Conservation (phyloP, 495 filamentous ascomycete species). For the Trichoderma asperelloides region DNA sequence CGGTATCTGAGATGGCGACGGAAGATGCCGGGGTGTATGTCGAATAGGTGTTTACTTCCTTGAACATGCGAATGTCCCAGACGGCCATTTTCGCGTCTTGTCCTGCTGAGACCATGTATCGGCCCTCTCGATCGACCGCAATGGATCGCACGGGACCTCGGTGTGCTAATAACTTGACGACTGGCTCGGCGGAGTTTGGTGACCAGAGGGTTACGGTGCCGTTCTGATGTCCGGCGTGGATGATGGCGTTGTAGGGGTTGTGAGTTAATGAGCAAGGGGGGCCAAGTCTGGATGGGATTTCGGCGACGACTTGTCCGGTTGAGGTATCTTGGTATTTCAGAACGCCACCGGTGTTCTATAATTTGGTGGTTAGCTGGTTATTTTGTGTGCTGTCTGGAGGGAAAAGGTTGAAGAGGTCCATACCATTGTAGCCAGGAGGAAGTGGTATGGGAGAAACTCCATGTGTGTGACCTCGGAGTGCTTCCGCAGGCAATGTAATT, state of each 20-base stretch:
- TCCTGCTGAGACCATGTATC: slow-evolving; percentile 92
- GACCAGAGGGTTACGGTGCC: slow-evolving; percentile 92
- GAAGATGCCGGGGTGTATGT: slow-evolving; percentile 77
- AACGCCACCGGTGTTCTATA: slow-evolving; percentile 39
- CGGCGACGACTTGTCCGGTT: slow-evolving; percentile 75
- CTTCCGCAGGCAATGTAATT: slow-evolving; percentile 81
- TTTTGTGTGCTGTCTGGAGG: neutral
- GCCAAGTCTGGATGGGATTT: slow-evolving; percentile 74
- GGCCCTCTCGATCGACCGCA: slow-evolving; percentile 78
- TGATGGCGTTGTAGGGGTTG: slow-evolving; percentile 83
- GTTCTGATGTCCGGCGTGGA: slow-evolving; percentile 88
- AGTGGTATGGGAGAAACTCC: slow-evolving; percentile 95
- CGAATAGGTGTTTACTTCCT: slow-evolving; percentile 84
- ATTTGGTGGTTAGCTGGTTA: neutral
- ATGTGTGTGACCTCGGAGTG: slow-evolving; percentile 90
- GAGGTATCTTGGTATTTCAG: slow-evolving; percentile 94
- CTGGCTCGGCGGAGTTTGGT: slow-evolving; percentile 75
- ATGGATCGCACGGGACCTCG: slow-evolving; percentile 82
- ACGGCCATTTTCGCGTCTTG: slow-evolving; percentile 88
- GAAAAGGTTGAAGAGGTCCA: slow-evolving; percentile 21
- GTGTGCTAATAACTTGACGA: slow-evolving; percentile 93
- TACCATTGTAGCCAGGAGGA: slow-evolving; percentile 78
- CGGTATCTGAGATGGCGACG: slow-evolving; percentile 79
- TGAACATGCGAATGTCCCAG: slow-evolving; percentile 94
- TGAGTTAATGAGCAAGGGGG: slow-evolving; percentile 76